Base-by-base conservation (phyloP, 768 basidiomycete species). In the Nidularia pulvinata region DNA sequence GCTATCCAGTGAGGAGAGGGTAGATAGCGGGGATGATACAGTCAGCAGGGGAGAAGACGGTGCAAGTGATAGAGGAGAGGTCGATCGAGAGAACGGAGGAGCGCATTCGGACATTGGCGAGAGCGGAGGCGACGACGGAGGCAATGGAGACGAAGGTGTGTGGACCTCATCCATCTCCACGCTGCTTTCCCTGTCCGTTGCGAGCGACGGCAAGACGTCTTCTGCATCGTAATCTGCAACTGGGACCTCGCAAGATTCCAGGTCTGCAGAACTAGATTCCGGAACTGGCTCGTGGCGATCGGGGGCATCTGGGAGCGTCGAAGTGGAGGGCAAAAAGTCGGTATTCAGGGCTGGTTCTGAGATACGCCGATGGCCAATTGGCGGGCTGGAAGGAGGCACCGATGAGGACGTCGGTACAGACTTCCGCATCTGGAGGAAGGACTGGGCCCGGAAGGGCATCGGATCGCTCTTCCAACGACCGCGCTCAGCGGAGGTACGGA, bases 381-480 rank as follows among this genome's bases (percentile, higher is more conserved):
- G 55, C 7, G 66, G 59, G 5, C 59, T 65, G 3, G 69, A 60
- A 0, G 65, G 61, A n/a, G 69, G 59, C 0, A 68, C 58, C 33
- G 69, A 63, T 14, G 71, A 73, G 30, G 64, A 63, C 1, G 63
- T 66, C 9, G 71, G 72, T 7, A 63, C 65, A 13, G 74, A 71
- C 56, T 72, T 70, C 32, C 73, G 64, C 32, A 62, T 61, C 36
- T 61, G 61, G 30, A 61, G 54, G 39, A 62, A 57, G 42, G 58
- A 48, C 51, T 58, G 61, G 44, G 50, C 59, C 54, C 65, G 65
- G 53, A 64, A 57, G 0, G 73, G 70, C 33, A 76, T 63, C 1
- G 80, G 81, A 56, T 84, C 81, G 53, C 69, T 79, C 56, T 73
- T 71, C 83, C 83, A 85, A 52, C 75, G 75, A 6, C 83, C 83